Percentiles rank a stretch among this genome's conserved stretches.
Conservation (phyloP, 78 protist genomes). For the Polysphondylium violaceum region DNA sequence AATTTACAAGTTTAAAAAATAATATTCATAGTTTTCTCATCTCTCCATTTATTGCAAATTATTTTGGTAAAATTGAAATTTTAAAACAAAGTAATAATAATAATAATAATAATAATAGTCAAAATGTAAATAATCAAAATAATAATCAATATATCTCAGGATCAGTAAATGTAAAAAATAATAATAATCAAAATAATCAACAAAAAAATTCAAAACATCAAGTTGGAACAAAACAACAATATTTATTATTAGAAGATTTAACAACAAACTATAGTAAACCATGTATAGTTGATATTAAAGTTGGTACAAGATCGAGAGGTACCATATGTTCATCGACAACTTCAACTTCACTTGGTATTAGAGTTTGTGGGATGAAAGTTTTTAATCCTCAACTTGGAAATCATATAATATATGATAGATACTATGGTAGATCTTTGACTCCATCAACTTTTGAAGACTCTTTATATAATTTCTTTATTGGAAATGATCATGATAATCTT, state of each 20-base stretch:
- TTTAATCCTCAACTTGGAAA: constrained; percentile 9
- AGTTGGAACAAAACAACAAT: constrained; percentile 24
- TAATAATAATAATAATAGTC: constrained; percentile 19
- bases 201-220: constrained; percentile 28
- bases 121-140: background rate
- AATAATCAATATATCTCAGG: background rate
- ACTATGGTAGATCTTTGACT: constrained; percentile 54
- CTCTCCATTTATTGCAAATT: constrained; percentile 31
- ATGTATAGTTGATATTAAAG: constrained; percentile 67
- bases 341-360: constrained; percentile 47
- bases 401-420: constrained; percentile 57
- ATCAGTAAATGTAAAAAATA: background rate
- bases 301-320: constrained; percentile 74
- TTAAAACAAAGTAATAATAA: constrained; percentile 7
- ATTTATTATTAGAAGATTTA: constrained; percentile 45
- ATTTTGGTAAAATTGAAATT: constrained; percentile 23
- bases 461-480: constrained; percentile 27
- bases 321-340: constrained; percentile 58
- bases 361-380: constrained; percentile 74
- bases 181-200: constrained; percentile 21
- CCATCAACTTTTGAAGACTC: constrained; percentile 17
- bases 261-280: constrained; percentile 38
- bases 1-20: background rate
- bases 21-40: constrained; percentile 15
- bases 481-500: background rate